Base-by-base conservation (phyloP, 1,284 basidiomycete species). In the Rhodotorula mucilaginosa region DNA sequence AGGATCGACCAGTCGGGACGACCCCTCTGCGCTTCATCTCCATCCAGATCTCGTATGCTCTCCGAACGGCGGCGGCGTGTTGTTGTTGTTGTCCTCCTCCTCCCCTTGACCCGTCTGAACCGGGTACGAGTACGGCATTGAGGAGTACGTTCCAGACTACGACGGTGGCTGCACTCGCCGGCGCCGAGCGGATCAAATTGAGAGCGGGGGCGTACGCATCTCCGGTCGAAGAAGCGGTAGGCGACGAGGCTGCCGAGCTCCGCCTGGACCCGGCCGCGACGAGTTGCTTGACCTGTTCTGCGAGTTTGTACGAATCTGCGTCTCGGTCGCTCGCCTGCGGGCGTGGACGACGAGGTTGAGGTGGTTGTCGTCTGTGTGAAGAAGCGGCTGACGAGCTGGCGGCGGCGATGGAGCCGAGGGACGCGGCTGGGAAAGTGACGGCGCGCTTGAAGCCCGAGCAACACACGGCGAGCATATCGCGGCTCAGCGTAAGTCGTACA, bases 81-180 rank as follows among this genome's bases (percentile, higher is more conserved):
- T 54, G 31, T 15, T 54, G 39, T 2, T 54, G 31, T 15, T 61
- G 62, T 13, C 57, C 8, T 29, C 5, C 44, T 62, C 68, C 8
- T 68, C 61, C 5, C 49, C 31, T 6, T 67, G 29, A 18, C 21
- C 46, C 44, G n/a, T 60, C 39, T 46, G 39, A 5, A 13, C 26
- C 5, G 44, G 23, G 58, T 71, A 19, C 13, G 64, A 47, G 57
- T 72, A 61, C 18, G 34, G 61, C 23, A 58, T 75, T 67, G 49
- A 78, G 69, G 52, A 78, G 61, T 39, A 70, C 65, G 60, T 77
- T 78, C 77, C 77, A 78, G n/a, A 74, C 74, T 29, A 77, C 76
- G 31, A 75, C 68, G n/a, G 70, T 75, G 2, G 75, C 74, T 7
- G 73, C 70, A 13, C 57, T 34, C n/a, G 62, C 34, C 2, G 71